These are phyloP conservation scores for Suillus tomentosus DNA, from an alignment of 768 basidiomycete genomes.

Conservation along the genomic window DNA sequence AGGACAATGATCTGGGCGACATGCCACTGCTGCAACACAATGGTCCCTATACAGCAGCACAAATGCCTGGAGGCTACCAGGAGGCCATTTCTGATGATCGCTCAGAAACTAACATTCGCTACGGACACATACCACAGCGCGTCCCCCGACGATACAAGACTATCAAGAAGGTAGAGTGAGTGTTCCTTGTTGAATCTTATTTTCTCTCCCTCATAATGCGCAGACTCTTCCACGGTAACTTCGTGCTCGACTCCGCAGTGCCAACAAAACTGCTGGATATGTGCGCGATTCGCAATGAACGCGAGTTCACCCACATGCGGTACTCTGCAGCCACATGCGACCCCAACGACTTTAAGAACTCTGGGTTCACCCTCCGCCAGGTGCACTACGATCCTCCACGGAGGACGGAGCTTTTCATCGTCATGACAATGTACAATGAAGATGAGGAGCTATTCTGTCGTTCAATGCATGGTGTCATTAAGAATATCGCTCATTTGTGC, in stretches of 20 bases:
- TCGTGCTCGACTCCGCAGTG: conserved; percentile 87
- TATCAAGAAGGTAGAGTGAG: conserved; percentile 86
- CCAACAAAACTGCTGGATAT: conserved; percentile 89
- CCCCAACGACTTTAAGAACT: conserved; percentile 85
- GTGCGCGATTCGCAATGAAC: conserved; percentile 73
- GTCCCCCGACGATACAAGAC: conserved; percentile 92
- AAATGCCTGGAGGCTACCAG: conserved; percentile 47
- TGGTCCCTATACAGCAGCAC: conserved; percentile 32
- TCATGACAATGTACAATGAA: conserved; percentile 98
- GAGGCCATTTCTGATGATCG: conserved; percentile 34
- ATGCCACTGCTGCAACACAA: conserved; percentile 66
- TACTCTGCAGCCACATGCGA: conserved; percentile 96
- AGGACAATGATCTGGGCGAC: conserved; percentile 57
- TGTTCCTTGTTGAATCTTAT: conserved; percentile 19
- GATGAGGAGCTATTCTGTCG: conserved; percentile 88
- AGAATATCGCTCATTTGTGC: conserved; percentile 89
- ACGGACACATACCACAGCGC: conserved; percentile 89
- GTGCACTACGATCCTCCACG: conserved; percentile 90
- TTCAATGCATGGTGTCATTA: conserved; percentile 96
- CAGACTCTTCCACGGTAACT: conserved; percentile 89
- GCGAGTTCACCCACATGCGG: conserved; percentile 95
- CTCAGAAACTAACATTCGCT: conserved; percentile 68
- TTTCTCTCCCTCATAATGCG: background rate
- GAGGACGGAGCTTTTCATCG: conserved; percentile 92
- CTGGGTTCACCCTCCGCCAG: conserved; percentile 87